phyloP scores from a whole-genome alignment of 2,329 filamentous ascomycete genomes.

The Tolypocladium inflatum region DNA sequence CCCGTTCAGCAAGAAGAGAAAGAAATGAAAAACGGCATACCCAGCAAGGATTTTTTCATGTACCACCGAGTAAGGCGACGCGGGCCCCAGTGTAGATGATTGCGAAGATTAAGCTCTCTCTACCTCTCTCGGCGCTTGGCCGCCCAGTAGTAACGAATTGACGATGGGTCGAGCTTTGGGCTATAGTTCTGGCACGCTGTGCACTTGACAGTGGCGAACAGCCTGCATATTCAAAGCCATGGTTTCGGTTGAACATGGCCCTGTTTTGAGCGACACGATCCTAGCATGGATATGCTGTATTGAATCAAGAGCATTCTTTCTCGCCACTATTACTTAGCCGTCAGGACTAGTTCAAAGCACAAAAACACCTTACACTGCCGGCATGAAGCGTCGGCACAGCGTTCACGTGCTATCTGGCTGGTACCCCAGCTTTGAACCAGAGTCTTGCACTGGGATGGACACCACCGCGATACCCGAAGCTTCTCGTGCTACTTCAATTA shows the following conservation, averaged over 20 bases:
- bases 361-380: neutral
- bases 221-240: neutral
- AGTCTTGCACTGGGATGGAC: neutral
- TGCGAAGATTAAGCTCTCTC: neutral
- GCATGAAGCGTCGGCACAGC: neutral
- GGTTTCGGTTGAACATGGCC: neutral
- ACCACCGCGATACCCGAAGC: neutral
- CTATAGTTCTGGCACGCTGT: neutral
- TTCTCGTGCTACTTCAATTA: neutral
- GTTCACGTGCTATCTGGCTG: neutral
- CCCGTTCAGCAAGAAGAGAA: constrained; percentile 4
- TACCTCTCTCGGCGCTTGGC: neutral
- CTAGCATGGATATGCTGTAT: neutral
- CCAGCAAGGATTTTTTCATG: neutral
- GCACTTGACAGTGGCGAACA: neutral
- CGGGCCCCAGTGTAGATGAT: neutral
- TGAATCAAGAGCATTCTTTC: too few species aligned
- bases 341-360: too few species aligned
- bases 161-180: neutral
- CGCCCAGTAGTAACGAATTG: neutral
- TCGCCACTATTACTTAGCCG: too few species aligned
- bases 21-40: constrained; percentile 1
- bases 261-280: neutral
- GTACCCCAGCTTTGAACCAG: neutral
- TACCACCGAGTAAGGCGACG: neutral